Evolutionary conservation across 176 grass and related monocot species (phyloP).

Genomic region (Aegilops sharonensis): DNA sequence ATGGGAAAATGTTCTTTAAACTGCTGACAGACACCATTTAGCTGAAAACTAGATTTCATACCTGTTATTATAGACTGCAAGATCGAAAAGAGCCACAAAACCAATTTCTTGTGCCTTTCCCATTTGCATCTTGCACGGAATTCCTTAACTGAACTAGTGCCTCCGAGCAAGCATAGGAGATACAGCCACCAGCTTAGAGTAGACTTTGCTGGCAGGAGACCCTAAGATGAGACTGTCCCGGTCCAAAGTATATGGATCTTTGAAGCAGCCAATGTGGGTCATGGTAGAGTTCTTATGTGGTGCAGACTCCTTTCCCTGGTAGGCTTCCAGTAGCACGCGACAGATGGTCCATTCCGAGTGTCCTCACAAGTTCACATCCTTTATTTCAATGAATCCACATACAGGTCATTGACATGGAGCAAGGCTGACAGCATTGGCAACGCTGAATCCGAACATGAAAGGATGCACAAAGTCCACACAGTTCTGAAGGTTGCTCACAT

Average conservation of each 20-base stretch:
- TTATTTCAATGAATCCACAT: conserved; percentile 87
- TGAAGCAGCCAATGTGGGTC: conserved; percentile 66
- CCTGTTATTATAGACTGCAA: not conserved
- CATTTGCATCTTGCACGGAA: too few species aligned
- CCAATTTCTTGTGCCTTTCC: not conserved
- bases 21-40: not conserved
- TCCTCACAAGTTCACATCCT: conserved; percentile 65
- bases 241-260: conserved; percentile 71
- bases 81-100: not conserved
- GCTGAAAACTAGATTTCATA: not conserved
- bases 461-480: too few species aligned
- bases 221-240: conserved; percentile 82
- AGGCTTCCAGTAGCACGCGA: not conserved
- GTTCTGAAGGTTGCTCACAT: too few species aligned
- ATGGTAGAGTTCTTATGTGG: conserved; percentile 80
- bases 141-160: not conserved
- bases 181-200: conserved; percentile 75
- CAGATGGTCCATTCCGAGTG: conserved; percentile 58
- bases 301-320: conserved; percentile 72
- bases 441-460: too few species aligned
- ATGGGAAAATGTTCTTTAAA: not conserved
- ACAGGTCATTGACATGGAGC: not conserved
- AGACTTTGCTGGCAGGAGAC: conserved; percentile 71
- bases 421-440: conserved; percentile 29
- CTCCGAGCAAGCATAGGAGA: conserved; percentile 55